phyloP scores from a whole-genome alignment of 495 filamentous ascomycete genomes.

The Pyrenula massariospora region DNA sequence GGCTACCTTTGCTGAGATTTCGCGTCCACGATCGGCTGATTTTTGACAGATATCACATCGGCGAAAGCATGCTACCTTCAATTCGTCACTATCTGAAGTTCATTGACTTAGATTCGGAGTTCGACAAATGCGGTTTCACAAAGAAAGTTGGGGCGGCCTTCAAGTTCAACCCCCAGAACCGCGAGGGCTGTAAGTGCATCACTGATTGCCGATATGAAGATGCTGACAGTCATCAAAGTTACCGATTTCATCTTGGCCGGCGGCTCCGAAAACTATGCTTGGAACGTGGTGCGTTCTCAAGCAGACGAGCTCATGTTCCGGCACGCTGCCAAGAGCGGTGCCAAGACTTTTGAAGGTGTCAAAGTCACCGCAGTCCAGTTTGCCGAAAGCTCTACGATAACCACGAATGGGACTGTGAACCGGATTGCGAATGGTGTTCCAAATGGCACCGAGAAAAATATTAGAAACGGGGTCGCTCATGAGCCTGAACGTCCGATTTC shows the following conservation, averaged over 20 bases:
- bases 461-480: not conserved
- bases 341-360: slow-evolving; percentile 30
- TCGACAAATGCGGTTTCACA: slow-evolving; percentile 30
- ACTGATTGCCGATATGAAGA: not conserved
- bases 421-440: not conserved
- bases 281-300: slow-evolving; percentile 43
- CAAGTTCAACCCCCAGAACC: slow-evolving; percentile 27
- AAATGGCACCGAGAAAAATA: not conserved
- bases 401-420: not conserved
- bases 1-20: not conserved
- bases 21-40: not conserved
- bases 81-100: slow-evolving; percentile 34
- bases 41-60: slow-evolving; percentile 3
- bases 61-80: slow-evolving; percentile 39
- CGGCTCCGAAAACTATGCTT: slow-evolving; percentile 30
- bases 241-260: slow-evolving; percentile 35
- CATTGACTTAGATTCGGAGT: slow-evolving; percentile 31
- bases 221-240: slow-evolving; percentile 8
- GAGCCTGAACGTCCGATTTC: slow-evolving; percentile 24
- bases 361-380: slow-evolving; percentile 29
- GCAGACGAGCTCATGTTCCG: slow-evolving; percentile 37
- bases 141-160: slow-evolving; percentile 38
- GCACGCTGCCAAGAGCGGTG: slow-evolving; percentile 34
- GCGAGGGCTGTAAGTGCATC: slow-evolving; percentile 11
- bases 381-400: not conserved